Evolutionary conservation across 2,329 filamentous ascomycete species (phyloP).

Genomic region (Cadophora malorum): DNA sequence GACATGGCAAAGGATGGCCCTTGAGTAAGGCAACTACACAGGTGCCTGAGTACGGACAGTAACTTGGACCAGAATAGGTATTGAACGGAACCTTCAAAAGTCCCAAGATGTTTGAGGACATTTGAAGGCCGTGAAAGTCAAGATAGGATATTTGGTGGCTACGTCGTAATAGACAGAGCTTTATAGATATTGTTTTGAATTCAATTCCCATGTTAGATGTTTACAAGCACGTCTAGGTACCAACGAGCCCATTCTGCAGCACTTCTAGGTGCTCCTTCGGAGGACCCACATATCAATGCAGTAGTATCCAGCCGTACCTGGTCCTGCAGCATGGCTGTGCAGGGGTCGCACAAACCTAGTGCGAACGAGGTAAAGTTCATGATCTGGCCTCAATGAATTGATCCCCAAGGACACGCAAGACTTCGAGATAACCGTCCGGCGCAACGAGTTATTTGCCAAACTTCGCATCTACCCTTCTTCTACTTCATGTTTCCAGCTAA

Average conservation of each 20-base stretch:
- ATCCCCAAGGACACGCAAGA: conserved; percentile 4
- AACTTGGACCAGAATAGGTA: too few relatives aligned
- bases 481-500: conserved; percentile 27
- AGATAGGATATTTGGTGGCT: not conserved
- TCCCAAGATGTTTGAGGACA: not conserved
- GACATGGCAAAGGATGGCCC: not conserved
- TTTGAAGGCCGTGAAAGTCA: not conserved
- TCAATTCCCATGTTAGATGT: not conserved
- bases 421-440: conserved; percentile 8
- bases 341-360: conserved; percentile 11
- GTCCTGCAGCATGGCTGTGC: not conserved
- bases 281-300: not conserved
- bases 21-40: not conserved
- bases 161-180: too few relatives aligned
- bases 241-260: too few relatives aligned
- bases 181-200: not conserved
- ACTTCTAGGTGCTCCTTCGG: not conserved
- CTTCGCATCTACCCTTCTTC: conserved; percentile 19
- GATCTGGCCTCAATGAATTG: conserved; percentile 23
- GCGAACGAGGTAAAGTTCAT: conserved; percentile 18
- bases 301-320: not conserved
- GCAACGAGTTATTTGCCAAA: conserved; percentile 18
- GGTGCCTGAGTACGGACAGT: too few relatives aligned
- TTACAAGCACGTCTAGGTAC: not conserved
- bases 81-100: not conserved